Conservation (phyloP, 1,284 basidiomycete species). For the Leccinum discolor region DNA sequence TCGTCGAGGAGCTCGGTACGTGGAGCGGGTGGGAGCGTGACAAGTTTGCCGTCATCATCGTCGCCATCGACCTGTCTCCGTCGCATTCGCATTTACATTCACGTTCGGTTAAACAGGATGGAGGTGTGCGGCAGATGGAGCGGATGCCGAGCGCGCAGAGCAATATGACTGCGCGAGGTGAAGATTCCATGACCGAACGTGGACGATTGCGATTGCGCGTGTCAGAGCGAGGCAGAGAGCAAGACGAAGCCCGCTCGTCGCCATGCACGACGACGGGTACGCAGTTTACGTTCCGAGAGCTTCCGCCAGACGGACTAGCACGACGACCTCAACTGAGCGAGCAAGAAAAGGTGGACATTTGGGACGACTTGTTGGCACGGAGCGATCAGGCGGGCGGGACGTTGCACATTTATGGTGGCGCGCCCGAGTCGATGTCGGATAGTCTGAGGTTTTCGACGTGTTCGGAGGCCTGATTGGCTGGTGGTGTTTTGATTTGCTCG, state of each 20-base stretch:
- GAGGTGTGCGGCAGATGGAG: conserved; percentile 13
- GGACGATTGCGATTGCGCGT: neutral
- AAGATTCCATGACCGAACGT: neutral
- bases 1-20: conserved; percentile 10
- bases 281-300: conserved; percentile 51
- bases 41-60: conserved; percentile 5
- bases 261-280: conserved; percentile 17
- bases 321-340: conserved; percentile 48
- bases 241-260: neutral
- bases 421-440: conserved; percentile 43
- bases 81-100: neutral
- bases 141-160: conserved; percentile 30
- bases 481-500: neutral
- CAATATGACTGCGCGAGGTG: conserved; percentile 29
- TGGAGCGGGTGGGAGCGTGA: conserved; percentile 2
- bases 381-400: conserved; percentile 72
- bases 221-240: neutral
- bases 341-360: conserved; percentile 66
- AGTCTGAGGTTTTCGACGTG: conserved; percentile 38
- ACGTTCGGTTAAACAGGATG: conserved; percentile 14
- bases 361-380: conserved; percentile 65
- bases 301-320: conserved; percentile 27
- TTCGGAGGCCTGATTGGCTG: conserved; percentile 21
- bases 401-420: conserved; percentile 48
- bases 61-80: neutral